Evolutionary conservation across 2,329 filamentous ascomycete genomes (phyloP), one percentile per base, ranked within the genome.

Genomic region (Talaromyces islandicus): DNA sequence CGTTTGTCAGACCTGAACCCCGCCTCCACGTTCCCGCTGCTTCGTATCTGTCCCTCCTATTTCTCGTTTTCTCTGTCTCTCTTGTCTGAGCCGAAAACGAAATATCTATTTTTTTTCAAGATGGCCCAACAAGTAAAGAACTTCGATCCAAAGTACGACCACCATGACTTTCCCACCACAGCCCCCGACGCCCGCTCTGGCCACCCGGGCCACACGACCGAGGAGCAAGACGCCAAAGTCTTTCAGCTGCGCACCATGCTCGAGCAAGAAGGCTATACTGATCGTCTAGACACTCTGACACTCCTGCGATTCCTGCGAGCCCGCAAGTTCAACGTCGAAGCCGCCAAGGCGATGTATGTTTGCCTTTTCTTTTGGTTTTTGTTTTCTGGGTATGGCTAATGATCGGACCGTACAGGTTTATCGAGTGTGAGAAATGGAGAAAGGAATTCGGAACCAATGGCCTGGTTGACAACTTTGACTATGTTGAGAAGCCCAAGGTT

Each of bases 221-320:
- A 86, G 60, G 85, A 90, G 75, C 92, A 97, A 81, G 89, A 96
- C 84, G 92, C 91, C 58, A 88, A 93, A 79, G 88, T 97, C 54
- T 80, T 86, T 72, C 91, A 97, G 82, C 82, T 99, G 73, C 88
- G 94, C 64, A 80, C 85, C 77, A 83, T 90, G 82, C 86, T 99
- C 62, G 94, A 97, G 84, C 78, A 86, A 66, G 86, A 88, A 73
- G 92, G 92, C 60, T 90, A 85, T 79, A 93, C 83, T 25, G 86
- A 95, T 69, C 85, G 91, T 69, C 83, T 99, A 71, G 94, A 99
- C 77, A 97, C 92, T 38, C 75, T 97, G 80, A 97, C 91, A 61
- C 76, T 99, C 87, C 81, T 97, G 73, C 88, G 92, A 73, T 97
- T 96, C 80, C 82, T 99, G 70, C 86, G 94, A 74, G 94, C 94